Evolutionary conservation across 352 stramenopile species (phyloP), one percentile per base, ranked within the genome.

Genomic region (Globisporangium solare): DNA sequence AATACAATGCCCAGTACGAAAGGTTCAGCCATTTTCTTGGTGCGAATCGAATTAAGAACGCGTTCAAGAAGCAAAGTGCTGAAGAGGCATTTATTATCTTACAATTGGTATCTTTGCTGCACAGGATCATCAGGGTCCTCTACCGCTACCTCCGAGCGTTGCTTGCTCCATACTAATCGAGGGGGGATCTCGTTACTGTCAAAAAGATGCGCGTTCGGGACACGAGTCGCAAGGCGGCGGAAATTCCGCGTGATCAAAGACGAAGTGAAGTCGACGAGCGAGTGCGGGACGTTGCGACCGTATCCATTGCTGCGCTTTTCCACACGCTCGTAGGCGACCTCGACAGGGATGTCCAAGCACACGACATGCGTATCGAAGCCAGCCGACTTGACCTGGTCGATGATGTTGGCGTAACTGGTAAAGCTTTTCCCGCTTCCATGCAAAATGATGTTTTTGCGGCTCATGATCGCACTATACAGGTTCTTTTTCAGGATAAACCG

Each of bases 401-500:
- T 74, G 2, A 86, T 65, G 47, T 54, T 66, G 4, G 76, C 64
- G 45, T 90, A 90, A 56, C 71, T 75, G n/a, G 63, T 76, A 48
- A 88, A 86, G 51, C 70, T 87, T 65, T 89, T 88, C 32, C 83
- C 83, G 24, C 73, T 88, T 54, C 79, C 79, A 55, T 92, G 83
- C 21, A 90, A 62, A 67, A 92, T 90, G 52, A 90, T 81, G 46
- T 92, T 92, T 46, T 82, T 84, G 45, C 79, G 72, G 27, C 74
- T 87, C 71, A 88, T 88, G 58, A 89, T 90, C 5, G 74, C 83
- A 32, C 76, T 80, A 58, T 88, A 62, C 7, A 90, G 67, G 48
- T 92, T 92, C 57, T 87, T 86, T 58, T 82, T 74, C n/a, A 92
- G 70, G 58, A 92, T 92, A 60, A 88, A 90, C 7, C 78, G 74